These are phyloP conservation scores for Kuraishia molischiana DNA, from an alignment of 805 yeast species.

Conservation along the genomic window DNA sequence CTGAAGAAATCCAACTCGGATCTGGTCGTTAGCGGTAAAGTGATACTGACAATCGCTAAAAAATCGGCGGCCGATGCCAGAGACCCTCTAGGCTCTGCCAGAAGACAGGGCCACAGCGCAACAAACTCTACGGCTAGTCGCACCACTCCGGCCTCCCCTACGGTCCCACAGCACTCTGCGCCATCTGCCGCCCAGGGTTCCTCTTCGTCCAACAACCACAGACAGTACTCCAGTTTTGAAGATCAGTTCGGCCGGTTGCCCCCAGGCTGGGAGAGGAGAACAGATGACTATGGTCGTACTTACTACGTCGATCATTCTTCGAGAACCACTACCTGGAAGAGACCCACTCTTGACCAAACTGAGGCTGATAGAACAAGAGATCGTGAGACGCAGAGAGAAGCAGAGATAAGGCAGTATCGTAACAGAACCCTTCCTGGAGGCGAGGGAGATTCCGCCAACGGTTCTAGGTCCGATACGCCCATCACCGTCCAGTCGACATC, in stretches of 20 bases:
- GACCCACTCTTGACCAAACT: conserved; percentile 79
- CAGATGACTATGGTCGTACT: conserved; percentile 95
- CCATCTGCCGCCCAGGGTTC: too few species aligned
- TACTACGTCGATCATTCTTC: conserved; percentile 98
- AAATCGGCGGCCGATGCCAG: conserved; percentile 17
- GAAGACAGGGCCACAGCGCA: conserved; percentile 3
- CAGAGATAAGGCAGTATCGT: conserved; percentile 85
- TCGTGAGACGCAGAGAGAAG: conserved; percentile 64
- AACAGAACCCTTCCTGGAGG: conserved; percentile 81
- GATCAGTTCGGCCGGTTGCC: conserved; percentile 96
- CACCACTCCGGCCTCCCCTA: conserved; percentile 8
- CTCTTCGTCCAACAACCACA: conserved; percentile 21
- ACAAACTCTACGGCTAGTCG: conserved; percentile 15
- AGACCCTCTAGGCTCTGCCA: conserved; percentile 13
- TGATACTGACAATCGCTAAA: conserved; percentile 67
- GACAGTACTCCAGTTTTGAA: conserved; percentile 88
- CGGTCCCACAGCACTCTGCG: conserved; percentile 7
- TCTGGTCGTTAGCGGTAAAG: conserved; percentile 86
- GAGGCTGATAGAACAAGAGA: conserved; percentile 59
- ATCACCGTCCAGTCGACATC: conserved; percentile 32
- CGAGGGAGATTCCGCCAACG: conserved; percentile 17
- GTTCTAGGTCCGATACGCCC: conserved; percentile 25
- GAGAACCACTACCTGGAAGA: conserved; percentile 97
- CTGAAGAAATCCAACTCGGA: conserved; percentile 87
- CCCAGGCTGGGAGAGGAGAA: conserved; percentile 98